Conservation (phyloP, 1,139 yeast species). For the Schwanniomyces etchellsii region DNA sequence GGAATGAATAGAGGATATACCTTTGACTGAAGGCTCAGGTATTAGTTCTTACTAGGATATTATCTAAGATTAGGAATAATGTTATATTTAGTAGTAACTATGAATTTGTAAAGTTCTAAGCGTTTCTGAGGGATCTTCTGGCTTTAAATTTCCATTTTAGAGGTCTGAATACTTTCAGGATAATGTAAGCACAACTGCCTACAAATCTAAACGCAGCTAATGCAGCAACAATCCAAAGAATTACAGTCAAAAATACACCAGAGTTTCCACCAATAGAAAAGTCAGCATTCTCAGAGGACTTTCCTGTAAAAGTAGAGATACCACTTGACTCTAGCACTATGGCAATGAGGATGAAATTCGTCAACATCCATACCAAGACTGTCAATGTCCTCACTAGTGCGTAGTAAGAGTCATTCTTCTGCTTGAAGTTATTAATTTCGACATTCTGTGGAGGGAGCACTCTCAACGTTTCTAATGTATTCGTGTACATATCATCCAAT, state of each 20-base stretch:
- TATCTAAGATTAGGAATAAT: too few species aligned
- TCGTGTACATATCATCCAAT: conserved; percentile 54
- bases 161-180: conserved; percentile 34
- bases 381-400: conserved; percentile 42
- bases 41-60: too few species aligned
- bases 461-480: conserved; percentile 43
- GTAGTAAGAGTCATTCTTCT: conserved; percentile 36
- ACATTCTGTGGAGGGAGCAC: conserved; percentile 19
- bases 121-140: background rate
- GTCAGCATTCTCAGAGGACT: conserved; percentile 15
- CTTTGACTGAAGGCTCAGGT: too few species aligned
- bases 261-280: conserved; percentile 33
- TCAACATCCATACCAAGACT: conserved; percentile 42
- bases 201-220: conserved; percentile 38
- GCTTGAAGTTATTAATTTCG: conserved; percentile 16
- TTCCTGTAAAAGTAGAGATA: conserved; percentile 21
- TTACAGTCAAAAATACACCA: conserved; percentile 36
- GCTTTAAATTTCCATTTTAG: conserved; percentile 34
- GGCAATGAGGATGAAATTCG: conserved; percentile 38
- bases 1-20: too few species aligned
- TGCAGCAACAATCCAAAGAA: conserved; percentile 47
- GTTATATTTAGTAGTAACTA: too few species aligned
- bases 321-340: conserved; percentile 42
- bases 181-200: conserved; percentile 34
- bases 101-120: too few species aligned